phyloP scores from a whole-genome alignment of 2,329 filamentous ascomycete species.

The Gyromitra esculenta region DNA sequence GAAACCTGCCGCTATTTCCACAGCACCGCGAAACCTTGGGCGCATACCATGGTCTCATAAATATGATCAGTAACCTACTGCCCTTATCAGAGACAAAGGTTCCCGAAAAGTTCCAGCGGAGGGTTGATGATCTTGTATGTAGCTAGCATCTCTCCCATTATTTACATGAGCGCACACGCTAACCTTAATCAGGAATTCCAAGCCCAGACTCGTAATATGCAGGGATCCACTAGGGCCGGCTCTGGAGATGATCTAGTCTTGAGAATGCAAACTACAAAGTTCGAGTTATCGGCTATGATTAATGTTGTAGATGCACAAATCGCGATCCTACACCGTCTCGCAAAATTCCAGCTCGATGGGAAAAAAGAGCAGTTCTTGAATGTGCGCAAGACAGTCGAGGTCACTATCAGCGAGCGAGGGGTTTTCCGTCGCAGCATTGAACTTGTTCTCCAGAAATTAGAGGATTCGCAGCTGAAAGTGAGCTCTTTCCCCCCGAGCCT shows the following conservation, averaged over 20 bases:
- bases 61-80: constrained; percentile 34
- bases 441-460: neutral
- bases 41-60: constrained; percentile 34
- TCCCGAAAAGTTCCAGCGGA: constrained; percentile 14
- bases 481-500: neutral
- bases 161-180: neutral
- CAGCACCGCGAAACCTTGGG: constrained; percentile 13
- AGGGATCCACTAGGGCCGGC: neutral
- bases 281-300: neutral
- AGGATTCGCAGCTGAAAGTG: neutral
- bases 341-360: neutral
- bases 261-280: neutral
- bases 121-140: constrained; percentile 31
- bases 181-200: neutral
- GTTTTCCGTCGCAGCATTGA: neutral
- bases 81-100: constrained; percentile 21
- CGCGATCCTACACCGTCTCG: neutral
- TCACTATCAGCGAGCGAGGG: neutral
- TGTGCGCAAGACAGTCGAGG: neutral
- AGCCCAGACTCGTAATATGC: neutral
- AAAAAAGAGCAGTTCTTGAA: neutral
- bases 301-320: neutral
- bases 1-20: constrained; percentile 22
- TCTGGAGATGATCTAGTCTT: neutral
- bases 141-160: no score